phyloP scores from a whole-genome alignment of 805 yeast species.

The Spathaspora sp. region DNA sequence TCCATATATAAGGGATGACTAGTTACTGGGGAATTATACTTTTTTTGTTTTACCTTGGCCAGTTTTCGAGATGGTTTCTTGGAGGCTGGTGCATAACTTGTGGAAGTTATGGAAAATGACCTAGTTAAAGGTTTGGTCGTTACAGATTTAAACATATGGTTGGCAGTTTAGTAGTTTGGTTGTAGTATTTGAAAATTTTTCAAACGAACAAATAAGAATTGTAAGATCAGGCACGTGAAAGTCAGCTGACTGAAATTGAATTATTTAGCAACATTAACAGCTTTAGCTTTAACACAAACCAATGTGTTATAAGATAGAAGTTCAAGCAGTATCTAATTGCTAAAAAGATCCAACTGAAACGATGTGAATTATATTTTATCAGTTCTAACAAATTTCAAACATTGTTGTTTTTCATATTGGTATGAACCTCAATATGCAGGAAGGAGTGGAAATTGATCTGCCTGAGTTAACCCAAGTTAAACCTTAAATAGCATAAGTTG shows the following conservation, averaged over 20 bases:
- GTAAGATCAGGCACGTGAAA: background rate
- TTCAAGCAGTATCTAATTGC: too few species aligned
- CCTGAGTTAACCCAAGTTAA: too few species aligned
- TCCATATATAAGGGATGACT: slow-evolving; percentile 66
- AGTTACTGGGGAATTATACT: slow-evolving; percentile 34
- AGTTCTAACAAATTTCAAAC: too few species aligned
- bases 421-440: too few species aligned
- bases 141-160: background rate
- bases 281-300: too few species aligned
- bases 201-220: background rate
- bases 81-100: background rate
- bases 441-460: too few species aligned
- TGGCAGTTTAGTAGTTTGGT: background rate
- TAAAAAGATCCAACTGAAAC: too few species aligned
- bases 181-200: background rate
- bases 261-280: too few species aligned
- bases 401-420: too few species aligned
- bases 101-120: background rate
- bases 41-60: slow-evolving; percentile 17
- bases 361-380: too few species aligned
- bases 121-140: background rate
- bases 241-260: background rate
- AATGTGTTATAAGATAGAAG: too few species aligned
- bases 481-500: too few species aligned
- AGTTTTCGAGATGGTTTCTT: background rate